Evolutionary conservation across 2,329 filamentous ascomycete species (phyloP), one percentile per base, ranked within the genome.

Genomic region (Cordyceps cicadae): DNA sequence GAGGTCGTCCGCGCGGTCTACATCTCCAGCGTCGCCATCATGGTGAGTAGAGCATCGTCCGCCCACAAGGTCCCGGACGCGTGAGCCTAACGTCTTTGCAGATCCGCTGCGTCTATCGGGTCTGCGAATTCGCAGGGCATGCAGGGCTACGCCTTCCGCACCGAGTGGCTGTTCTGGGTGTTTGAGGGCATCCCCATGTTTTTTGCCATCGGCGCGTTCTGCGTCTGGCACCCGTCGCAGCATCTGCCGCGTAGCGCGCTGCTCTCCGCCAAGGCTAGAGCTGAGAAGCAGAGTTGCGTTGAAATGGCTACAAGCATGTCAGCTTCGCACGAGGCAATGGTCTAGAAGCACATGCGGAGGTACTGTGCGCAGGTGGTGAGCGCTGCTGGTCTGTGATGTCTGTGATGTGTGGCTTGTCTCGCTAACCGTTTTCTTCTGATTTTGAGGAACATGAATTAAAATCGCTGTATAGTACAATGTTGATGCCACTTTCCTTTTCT

Each of bases 161-260:
- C 79, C 24, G 80, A 83, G 63, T 82, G 80, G 76, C 76, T 78
- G 32, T 78, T 83, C 60, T 83, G 79, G 72, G 73, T 75, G 2
- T 77, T 83, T 15, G 81, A 83, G 62, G 74, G 76, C 0, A 62
- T 79, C 7, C 79, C 80, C 0, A 79, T 81, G 70, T 62, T 77
- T 3, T 67, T 74, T 0, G 79, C 80, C 6, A 73, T 83, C 39
- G 67, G 74, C 0, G 71, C 79, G 1, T 79, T 83, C 62, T 78
- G 76, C 5, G 65, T 79, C 43, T 82, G 75, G 66, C 78, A 83
- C 63, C 80, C 80, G 0, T 71, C 71, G 8, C 70, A 67, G 12
- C 76, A 73, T 61, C 67, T 80, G 5, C 68, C 70, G 3, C 63
- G 55, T 2, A 55, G 45, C 21, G 43, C 48, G 5, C 39, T 61